Conservation (phyloP, 495 filamentous ascomycete species). For the Darksidea phi region DNA sequence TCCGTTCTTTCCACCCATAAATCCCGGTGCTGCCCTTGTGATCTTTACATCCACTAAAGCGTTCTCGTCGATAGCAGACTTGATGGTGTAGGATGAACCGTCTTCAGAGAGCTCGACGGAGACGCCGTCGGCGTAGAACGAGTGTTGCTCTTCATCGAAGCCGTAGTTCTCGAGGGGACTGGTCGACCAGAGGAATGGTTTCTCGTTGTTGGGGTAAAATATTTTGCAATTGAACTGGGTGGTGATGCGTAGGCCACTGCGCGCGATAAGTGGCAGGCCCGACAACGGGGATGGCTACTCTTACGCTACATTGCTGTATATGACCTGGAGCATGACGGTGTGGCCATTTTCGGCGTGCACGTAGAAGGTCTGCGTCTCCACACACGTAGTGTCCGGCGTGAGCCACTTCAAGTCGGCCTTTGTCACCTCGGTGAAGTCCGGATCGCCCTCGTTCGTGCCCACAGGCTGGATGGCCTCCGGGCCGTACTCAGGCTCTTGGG, state of each 20-base stretch:
- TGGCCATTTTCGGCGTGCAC: conserved; percentile 74
- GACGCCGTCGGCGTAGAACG: conserved; percentile 79
- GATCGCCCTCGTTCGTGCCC: conserved; percentile 71
- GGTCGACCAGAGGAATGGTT: conserved; percentile 72
- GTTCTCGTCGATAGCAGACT: conserved; percentile 73
- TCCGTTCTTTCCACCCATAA: conserved; percentile 82
- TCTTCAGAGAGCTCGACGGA: conserved; percentile 82
- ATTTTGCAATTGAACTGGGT: conserved; percentile 90
- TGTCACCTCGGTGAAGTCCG: conserved; percentile 74
- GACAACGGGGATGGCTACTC: conserved; percentile 37
- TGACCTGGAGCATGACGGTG: conserved; percentile 79
- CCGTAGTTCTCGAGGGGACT: conserved; percentile 70
- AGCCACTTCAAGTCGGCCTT: conserved; percentile 80
- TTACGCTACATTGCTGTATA: conserved; percentile 97
- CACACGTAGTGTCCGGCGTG: conserved; percentile 76
- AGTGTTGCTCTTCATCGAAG: conserved; percentile 79
- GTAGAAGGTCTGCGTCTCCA: conserved; percentile 98
- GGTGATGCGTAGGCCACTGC: conserved; percentile 82
- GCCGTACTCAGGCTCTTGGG: conserved; percentile 94
- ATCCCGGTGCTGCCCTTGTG: conserved; percentile 72
- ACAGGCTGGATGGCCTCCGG: conserved; percentile 84
- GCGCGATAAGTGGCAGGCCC: conserved; percentile 20
- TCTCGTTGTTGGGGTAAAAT: conserved; percentile 68
- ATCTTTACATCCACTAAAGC: conserved; percentile 81
- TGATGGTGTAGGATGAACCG: conserved; percentile 76